Percentiles rank a stretch among this genome's conserved stretches.
Evolutionary conservation across 805 yeast genomes (phyloP).

Genomic region (Yarrowia bubula): DNA sequence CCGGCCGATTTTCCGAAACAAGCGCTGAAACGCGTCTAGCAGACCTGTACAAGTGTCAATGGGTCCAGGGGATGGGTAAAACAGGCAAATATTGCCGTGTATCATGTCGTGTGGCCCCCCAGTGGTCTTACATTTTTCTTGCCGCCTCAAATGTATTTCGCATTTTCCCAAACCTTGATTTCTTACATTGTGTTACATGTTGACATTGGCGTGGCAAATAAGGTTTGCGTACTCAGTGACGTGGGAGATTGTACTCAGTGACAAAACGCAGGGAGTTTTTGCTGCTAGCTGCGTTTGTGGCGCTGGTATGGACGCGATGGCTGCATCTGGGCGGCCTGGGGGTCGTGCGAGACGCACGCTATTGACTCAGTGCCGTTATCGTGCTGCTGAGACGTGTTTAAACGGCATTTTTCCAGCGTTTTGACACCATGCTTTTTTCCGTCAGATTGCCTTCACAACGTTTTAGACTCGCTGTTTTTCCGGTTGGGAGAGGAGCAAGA

Average conservation of each 20-base stretch:
- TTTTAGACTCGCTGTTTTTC: constrained; percentile 9
- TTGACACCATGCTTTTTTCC: background rate
- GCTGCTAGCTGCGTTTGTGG: no score
- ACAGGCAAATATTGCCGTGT: background rate
- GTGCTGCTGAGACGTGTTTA: background rate
- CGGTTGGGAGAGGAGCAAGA: constrained; percentile 1
- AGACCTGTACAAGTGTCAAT: background rate
- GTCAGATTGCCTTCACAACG: background rate
- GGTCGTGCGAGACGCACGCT: background rate
- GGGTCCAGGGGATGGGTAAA: background rate
- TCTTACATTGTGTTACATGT: constrained; percentile 16
- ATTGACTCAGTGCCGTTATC: constrained; percentile 9
- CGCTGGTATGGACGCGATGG: no score
- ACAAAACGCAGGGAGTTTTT: background rate
- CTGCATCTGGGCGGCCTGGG: no score
- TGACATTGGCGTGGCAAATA: background rate
- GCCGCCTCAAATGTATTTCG: background rate
- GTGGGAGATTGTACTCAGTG: background rate
- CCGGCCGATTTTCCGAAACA: constrained; percentile 11
- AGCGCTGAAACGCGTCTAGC: background rate
- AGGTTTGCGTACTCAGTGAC: background rate
- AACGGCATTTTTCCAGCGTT: background rate
- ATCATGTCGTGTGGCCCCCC: background rate
- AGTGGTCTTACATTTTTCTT: background rate
- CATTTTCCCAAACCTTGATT: background rate